phyloP scores from a whole-genome alignment of 495 filamentous ascomycete genomes.

The Daldinia decipiens region DNA sequence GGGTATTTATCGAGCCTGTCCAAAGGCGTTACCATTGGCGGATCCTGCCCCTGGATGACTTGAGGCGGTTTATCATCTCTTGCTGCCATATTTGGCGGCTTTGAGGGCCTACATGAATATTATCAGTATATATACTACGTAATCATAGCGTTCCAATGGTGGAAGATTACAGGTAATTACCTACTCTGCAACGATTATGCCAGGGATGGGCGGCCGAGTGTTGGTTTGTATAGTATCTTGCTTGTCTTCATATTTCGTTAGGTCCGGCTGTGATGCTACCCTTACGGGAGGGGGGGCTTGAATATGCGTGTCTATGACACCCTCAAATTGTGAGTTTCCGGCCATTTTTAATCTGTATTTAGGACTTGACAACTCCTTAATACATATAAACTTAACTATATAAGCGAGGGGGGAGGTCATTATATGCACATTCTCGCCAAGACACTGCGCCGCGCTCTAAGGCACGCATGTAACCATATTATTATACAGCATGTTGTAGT shows the following conservation, averaged over 20 bases:
- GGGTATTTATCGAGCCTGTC: slow-evolving; percentile 34
- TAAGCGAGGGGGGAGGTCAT: no score
- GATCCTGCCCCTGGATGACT: slow-evolving; percentile 11
- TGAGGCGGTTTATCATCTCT: not conserved
- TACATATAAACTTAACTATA: no score
- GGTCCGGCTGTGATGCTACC: not conserved
- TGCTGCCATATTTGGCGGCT: not conserved
- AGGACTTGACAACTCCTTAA: not conserved
- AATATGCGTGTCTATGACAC: not conserved
- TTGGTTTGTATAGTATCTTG: not conserved
- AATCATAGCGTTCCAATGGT: no score
- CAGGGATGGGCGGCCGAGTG: not conserved
- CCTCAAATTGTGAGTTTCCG: not conserved
- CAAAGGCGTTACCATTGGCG: slow-evolving; percentile 43
- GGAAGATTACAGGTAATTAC: not conserved
- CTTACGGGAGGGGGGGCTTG: not conserved
- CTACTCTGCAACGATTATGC: slow-evolving; percentile 27
- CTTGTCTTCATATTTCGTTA: not conserved
- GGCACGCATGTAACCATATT: not conserved
- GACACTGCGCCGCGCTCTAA: not conserved
- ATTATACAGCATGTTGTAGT: not conserved
- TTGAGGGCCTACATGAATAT: slow-evolving; percentile 2
- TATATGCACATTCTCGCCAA: not conserved
- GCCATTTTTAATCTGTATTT: not conserved
- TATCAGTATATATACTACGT: not conserved